A percentile compares a stretch with the other conserved stretches of the same genome.
phyloP scores from a whole-genome alignment of 129 eudicot genomes.

The Oenanthe sinensis region DNA sequence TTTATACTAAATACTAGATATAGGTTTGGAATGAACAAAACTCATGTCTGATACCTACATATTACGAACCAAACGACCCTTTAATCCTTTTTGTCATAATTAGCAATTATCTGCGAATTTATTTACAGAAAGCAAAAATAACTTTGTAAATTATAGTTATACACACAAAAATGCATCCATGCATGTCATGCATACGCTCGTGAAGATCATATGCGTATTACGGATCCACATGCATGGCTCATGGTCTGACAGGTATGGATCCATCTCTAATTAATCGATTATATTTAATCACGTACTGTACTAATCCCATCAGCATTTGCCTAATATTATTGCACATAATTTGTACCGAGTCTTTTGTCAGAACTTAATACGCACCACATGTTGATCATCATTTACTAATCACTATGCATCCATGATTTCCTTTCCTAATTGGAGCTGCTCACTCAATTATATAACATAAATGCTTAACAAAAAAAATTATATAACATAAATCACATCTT shows the following conservation, averaged over 20 bases:
- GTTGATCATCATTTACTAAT: background rate
- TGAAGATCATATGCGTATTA: background rate
- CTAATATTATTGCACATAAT: background rate
- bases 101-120: background rate
- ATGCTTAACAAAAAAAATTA: too few species aligned
- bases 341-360: background rate
- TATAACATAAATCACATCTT: background rate
- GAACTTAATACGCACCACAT: background rate
- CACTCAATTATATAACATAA: background rate
- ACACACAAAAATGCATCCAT: background rate
- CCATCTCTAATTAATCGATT: background rate
- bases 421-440: background rate
- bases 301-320: background rate
- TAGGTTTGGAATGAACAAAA: too few species aligned
- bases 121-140: background rate
- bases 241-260: background rate
- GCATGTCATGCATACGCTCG: background rate
- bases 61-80: too few species aligned
- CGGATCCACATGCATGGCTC: constrained; percentile 1
- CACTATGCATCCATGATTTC: background rate
- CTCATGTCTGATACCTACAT: too few species aligned
- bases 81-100: background rate
- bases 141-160: background rate
- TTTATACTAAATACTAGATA: too few species aligned
- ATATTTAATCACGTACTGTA: background rate